phyloP scores from a whole-genome alignment of 2,329 filamentous ascomycete genomes.

The Fusarium foetens region DNA sequence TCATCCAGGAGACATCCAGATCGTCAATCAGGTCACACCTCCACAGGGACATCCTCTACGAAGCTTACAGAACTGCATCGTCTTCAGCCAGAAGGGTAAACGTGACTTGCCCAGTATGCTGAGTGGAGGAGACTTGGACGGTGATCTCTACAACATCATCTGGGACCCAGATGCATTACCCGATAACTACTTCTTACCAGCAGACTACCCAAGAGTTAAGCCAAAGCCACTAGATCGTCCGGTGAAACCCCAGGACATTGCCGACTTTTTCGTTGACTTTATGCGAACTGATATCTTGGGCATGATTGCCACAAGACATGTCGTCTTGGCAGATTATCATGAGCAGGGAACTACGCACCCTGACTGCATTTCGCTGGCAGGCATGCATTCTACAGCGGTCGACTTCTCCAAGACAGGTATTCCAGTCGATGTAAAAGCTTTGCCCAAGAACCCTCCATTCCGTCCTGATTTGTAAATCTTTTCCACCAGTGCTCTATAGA shows the following conservation, averaged over 20 bases:
- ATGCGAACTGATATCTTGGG: slow-evolving; percentile 75
- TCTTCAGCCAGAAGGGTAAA: slow-evolving; percentile 76
- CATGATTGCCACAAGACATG: slow-evolving; percentile 71
- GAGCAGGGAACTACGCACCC: slow-evolving; percentile 60
- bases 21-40: slow-evolving; percentile 71
- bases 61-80: slow-evolving; percentile 75
- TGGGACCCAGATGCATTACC: slow-evolving; percentile 70
- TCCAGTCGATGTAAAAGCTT: slow-evolving; percentile 57
- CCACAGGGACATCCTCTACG: slow-evolving; percentile 67
- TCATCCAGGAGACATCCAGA: slow-evolving; percentile 83
- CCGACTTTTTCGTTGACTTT: slow-evolving; percentile 82
- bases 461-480: slow-evolving; percentile 66
- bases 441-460: slow-evolving; percentile 54
- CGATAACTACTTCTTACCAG: slow-evolving; percentile 60
- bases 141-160: slow-evolving; percentile 83
- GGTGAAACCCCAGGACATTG: slow-evolving; percentile 74
- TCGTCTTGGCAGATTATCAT: slow-evolving; percentile 70
- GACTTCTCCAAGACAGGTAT: slow-evolving; percentile 83
- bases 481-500: fast-evolving
- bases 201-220: slow-evolving; percentile 72
- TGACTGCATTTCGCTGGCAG: slow-evolving; percentile 66
- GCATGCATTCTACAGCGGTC: slow-evolving; percentile 75
- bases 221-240: slow-evolving; percentile 68
- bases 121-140: slow-evolving; percentile 85
- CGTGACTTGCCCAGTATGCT: slow-evolving; percentile 83